Evolutionary conservation across 2,329 filamentous ascomycete species (phyloP).

Genomic region (Alternaria hordeiaustralica): DNA sequence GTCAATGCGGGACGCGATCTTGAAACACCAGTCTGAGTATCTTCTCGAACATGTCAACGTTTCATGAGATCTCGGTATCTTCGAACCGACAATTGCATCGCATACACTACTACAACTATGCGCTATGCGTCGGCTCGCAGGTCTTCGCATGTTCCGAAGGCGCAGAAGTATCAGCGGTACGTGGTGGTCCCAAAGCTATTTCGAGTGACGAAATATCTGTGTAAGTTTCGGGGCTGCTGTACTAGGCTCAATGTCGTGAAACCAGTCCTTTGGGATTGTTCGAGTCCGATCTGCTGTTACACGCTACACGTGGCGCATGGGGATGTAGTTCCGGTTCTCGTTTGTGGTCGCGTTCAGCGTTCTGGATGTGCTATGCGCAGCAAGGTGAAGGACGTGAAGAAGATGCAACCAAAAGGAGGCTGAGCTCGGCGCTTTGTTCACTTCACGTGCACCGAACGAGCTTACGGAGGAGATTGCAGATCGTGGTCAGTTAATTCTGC

Average conservation of each 20-base stretch:
- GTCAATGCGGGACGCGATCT: constrained; percentile 14
- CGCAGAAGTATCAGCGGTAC: neutral
- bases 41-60: constrained; percentile 30
- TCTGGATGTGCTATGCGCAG: constrained; percentile 24
- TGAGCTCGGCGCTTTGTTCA: constrained; percentile 5
- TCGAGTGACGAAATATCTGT: neutral
- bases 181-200: neutral
- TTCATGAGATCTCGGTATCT: constrained; percentile 29
- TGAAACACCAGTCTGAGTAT: constrained; percentile 30
- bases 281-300: constrained; percentile 19
- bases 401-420: constrained; percentile 11
- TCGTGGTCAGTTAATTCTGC: constrained; percentile 9
- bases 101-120: neutral
- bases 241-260: constrained; percentile 22
- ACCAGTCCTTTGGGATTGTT: constrained; percentile 12
- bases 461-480: constrained; percentile 6
- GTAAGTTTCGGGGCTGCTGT: constrained; percentile 11
- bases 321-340: constrained; percentile 17
- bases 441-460: constrained; percentile 3
- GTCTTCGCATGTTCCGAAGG: constrained; percentile 2
- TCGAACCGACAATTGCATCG: constrained; percentile 13
- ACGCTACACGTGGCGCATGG: constrained; percentile 22
- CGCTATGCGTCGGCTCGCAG: neutral
- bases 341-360: constrained; percentile 20
- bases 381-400: constrained; percentile 15